Evolutionary conservation across 1,284 basidiomycete species (phyloP).

Genomic region (Limonomyces culmigenus): DNA sequence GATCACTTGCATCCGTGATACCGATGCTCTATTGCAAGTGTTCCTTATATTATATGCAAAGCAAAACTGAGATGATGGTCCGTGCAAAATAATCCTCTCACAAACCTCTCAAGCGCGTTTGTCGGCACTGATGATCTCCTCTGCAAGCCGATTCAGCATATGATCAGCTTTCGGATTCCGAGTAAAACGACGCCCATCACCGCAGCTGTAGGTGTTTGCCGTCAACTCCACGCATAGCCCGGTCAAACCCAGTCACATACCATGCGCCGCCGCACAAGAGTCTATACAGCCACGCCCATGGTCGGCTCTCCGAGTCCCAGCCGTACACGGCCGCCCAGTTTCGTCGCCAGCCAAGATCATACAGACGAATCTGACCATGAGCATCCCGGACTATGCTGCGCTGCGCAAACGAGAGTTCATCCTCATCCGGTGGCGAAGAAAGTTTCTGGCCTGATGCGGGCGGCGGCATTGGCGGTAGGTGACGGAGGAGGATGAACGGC

Average conservation of each 20-base stretch:
- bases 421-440: slow-evolving; percentile 56
- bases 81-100: too few species aligned
- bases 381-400: slow-evolving; percentile 49
- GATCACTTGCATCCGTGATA: too few species aligned
- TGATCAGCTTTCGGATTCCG: slow-evolving; percentile 48
- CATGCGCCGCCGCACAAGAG: slow-evolving; percentile 41
- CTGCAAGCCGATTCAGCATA: slow-evolving; percentile 42
- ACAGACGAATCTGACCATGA: slow-evolving; percentile 49
- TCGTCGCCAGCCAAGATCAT: slow-evolving; percentile 59
- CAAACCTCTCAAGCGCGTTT: too few species aligned
- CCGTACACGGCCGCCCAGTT: slow-evolving; percentile 60
- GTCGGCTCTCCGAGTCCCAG: slow-evolving; percentile 29
- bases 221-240: neutral
- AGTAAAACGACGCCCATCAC: slow-evolving; percentile 49
- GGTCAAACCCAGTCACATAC: slow-evolving; percentile 21
- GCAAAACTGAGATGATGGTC: too few species aligned
- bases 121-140: slow-evolving; percentile 37
- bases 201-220: slow-evolving; percentile 22
- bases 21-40: too few species aligned
- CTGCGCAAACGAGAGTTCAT: slow-evolving; percentile 57
- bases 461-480: slow-evolving; percentile 42
- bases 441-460: slow-evolving; percentile 23
- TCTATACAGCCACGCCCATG: slow-evolving; percentile 22
- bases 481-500: slow-evolving; percentile 55
- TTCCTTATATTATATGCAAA: too few species aligned